A percentile compares a stretch with the other conserved stretches of the same genome.
These are phyloP conservation scores for Mucor plumbeus DNA, from an alignment of 371 early-diverging fungal species.

Conservation along the genomic window DNA sequence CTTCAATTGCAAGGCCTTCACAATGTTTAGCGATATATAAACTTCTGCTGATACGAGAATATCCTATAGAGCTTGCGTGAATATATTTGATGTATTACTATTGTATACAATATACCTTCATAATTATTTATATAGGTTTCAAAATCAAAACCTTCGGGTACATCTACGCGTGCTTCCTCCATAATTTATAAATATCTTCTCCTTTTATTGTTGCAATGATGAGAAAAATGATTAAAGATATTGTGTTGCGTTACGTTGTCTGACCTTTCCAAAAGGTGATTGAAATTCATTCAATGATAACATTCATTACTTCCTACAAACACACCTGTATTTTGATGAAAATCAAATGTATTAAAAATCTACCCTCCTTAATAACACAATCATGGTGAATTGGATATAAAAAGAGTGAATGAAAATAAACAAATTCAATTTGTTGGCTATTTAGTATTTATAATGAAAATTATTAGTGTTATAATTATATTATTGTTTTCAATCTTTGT, in stretches of 20 bases:
- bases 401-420: not conserved
- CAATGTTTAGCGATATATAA: constrained; percentile 81
- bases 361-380: not conserved
- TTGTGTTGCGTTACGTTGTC: not conserved
- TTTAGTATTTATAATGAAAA: not conserved
- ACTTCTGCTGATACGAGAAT: constrained; percentile 71
- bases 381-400: not conserved
- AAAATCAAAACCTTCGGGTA: constrained; percentile 68
- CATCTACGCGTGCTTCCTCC: constrained; percentile 35
- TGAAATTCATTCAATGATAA: not conserved
- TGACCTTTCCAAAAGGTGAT: not conserved
- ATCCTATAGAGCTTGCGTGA: constrained; percentile 47
- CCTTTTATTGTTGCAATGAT: not conserved
- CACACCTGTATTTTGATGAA: constrained; percentile 5
- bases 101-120: constrained; percentile 49
- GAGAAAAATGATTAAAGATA: not conserved
- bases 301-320: not conserved
- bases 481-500: not conserved
- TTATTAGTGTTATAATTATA: not conserved
- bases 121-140: constrained; percentile 74
- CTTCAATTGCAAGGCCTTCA: constrained; percentile 70
- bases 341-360: not conserved
- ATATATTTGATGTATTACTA: not conserved
- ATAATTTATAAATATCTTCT: not conserved
- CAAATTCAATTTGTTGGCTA: not conserved